Evolutionary conservation across 768 basidiomycete genomes (phyloP).

Genomic region (Leccinum subgranulosum): DNA sequence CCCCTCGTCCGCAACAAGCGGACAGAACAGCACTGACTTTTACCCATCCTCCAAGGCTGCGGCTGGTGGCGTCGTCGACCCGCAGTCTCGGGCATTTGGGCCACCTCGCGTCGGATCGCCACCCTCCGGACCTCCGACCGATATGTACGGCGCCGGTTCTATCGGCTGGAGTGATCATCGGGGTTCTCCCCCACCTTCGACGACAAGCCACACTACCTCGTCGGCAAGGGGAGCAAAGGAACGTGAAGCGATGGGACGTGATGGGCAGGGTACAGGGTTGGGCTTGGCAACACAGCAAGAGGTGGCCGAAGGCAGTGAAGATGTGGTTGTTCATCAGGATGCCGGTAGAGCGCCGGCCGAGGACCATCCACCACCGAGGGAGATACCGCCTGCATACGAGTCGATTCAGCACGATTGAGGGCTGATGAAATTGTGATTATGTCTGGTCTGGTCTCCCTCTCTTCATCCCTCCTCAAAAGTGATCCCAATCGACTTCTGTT

Average conservation of each 20-base stretch:
- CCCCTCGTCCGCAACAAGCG: slow-evolving; percentile 1
- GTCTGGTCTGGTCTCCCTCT: neutral
- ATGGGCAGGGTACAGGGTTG: slow-evolving; percentile 15
- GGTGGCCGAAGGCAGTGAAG: slow-evolving; percentile 16
- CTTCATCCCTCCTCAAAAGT: neutral
- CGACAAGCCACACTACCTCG: slow-evolving; percentile 12
- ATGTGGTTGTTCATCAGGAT: slow-evolving; percentile 28
- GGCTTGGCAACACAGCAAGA: slow-evolving; percentile 22
- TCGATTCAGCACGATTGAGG: slow-evolving; percentile 23
- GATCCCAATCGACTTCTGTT: neutral
- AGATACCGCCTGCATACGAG: slow-evolving; percentile 30
- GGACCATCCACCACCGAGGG: slow-evolving; percentile 16
- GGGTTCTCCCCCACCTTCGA: slow-evolving; percentile 23
- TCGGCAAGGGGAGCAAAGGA: slow-evolving; percentile 20
- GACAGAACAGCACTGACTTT: slow-evolving; percentile 8
- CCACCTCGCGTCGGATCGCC: slow-evolving; percentile 1
- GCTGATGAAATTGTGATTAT: neutral
- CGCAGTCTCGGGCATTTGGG: slow-evolving; percentile 9
- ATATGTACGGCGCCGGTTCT: slow-evolving; percentile 12
- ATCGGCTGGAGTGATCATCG: slow-evolving; percentile 21
- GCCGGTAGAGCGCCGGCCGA: slow-evolving; percentile 23
- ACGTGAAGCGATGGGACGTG: slow-evolving; percentile 20
- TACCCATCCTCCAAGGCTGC: neutral
- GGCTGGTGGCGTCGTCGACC: neutral
- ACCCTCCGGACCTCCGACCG: slow-evolving; percentile 1